These are phyloP conservation scores for Hydnum rufescens DNA, from an alignment of 768 basidiomycete genomes.

Conservation along the genomic window DNA sequence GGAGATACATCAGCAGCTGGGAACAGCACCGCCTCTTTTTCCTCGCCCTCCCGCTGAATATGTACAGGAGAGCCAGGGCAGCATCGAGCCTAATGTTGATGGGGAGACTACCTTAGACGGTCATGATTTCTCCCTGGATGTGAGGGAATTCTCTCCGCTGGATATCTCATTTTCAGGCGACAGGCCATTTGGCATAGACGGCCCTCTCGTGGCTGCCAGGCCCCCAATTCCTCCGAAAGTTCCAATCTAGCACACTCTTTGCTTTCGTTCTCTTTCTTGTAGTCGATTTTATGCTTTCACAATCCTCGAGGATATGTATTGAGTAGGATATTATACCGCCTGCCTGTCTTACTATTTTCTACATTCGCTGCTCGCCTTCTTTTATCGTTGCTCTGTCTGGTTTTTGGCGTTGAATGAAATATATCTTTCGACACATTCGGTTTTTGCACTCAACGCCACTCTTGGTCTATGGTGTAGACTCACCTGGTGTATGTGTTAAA, in stretches of 20 bases:
- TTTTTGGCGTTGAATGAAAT: too few species aligned
- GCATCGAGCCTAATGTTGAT: not conserved
- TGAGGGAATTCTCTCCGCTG: not conserved
- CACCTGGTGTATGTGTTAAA: too few species aligned
- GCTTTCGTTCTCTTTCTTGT: too few species aligned
- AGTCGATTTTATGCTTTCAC: too few species aligned
- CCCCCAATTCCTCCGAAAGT: not conserved
- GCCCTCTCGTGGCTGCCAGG: too few species aligned
- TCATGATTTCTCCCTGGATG: not conserved
- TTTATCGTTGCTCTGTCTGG: too few species aligned
- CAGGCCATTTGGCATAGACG: not conserved
- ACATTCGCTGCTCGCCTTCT: not conserved
- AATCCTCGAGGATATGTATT: not conserved
- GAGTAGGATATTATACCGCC: not conserved
- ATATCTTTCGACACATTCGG: too few species aligned
- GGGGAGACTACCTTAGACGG: not conserved
- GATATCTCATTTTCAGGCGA: not conserved
- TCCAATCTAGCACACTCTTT: too few species aligned
- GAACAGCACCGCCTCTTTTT: constrained; percentile 50
- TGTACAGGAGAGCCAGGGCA: constrained; percentile 49
- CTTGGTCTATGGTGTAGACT: too few species aligned
- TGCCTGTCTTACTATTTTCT: not conserved
- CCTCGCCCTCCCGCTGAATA: constrained; percentile 64
- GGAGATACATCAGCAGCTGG: constrained; percentile 15
- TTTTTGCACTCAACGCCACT: too few species aligned